Evolutionary conservation across 106 monocot genomes (phyloP).

Genomic region (Acorus gramineus): DNA sequence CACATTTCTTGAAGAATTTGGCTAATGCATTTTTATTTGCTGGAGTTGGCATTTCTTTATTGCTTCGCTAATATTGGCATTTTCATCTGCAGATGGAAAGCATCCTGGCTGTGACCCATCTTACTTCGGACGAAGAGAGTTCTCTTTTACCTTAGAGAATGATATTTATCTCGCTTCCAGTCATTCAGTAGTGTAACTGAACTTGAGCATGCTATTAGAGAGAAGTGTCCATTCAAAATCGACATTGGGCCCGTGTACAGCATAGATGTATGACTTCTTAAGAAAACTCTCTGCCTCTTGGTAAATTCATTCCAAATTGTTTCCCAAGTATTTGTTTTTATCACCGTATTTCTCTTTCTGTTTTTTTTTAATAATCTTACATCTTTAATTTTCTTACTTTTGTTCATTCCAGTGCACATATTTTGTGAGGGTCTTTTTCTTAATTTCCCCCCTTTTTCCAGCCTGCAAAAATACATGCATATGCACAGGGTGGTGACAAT

Average conservation of each 20-base stretch:
- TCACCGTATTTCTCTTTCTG: background rate
- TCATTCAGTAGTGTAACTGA: constrained; percentile 64
- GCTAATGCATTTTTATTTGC: background rate
- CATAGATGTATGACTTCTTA: constrained; percentile 45
- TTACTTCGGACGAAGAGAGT: constrained; percentile 73
- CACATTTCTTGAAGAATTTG: background rate
- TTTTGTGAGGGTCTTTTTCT: background rate
- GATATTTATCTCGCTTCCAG: constrained; percentile 81
- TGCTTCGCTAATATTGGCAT: background rate
- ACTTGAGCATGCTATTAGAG: constrained; percentile 73
- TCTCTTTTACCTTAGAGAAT: constrained; percentile 80
- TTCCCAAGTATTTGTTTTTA: constrained; percentile 3
- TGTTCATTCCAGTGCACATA: too few relatives aligned
- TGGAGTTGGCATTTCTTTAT: background rate
- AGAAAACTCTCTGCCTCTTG: background rate
- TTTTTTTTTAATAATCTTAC: background rate
- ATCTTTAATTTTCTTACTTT: too few relatives aligned
- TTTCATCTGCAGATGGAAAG: constrained; percentile 65
- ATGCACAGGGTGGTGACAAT: constrained; percentile 59
- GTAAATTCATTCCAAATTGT: background rate
- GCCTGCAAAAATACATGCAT: constrained; percentile 81
- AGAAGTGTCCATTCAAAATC: constrained; percentile 80
- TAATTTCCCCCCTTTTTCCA: constrained; percentile 10
- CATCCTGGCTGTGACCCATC: constrained; percentile 82
- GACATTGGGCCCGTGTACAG: constrained; percentile 90